Percentiles rank a stretch among this genome's conserved stretches.
Conservation (phyloP, 192 early-diverging fungal species). For the Ramicandelaber brevisporus region DNA sequence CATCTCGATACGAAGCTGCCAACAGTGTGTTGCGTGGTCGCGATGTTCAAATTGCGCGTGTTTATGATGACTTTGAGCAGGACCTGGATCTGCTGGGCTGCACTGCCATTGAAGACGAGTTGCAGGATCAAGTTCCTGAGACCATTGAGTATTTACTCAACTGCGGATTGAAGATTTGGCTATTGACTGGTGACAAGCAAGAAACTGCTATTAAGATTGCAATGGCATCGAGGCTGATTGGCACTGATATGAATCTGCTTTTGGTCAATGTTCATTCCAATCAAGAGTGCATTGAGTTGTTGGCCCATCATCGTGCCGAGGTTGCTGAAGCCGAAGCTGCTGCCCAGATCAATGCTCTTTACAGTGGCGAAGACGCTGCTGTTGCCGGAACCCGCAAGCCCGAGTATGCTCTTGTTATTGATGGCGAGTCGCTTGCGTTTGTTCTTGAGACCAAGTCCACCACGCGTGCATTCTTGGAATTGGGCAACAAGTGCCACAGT, state of each 20-base stretch:
- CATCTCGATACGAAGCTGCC: conserved; percentile 42
- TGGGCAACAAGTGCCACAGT: conserved; percentile 27
- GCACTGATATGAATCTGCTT: conserved; percentile 40
- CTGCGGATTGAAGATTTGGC: conserved; percentile 92
- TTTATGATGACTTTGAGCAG: conserved; percentile 55
- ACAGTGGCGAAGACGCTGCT: conserved; percentile 1
- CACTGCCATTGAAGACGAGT: conserved; percentile 89
- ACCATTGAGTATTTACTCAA: conserved; percentile 54
- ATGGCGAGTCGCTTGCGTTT: conserved; percentile 38
- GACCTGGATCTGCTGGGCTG: conserved; percentile 69
- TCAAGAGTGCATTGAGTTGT: too few relatives aligned
- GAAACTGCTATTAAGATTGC: conserved; percentile 99
- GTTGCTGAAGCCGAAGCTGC: too few relatives aligned
- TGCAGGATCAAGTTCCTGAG: conserved; percentile 89
- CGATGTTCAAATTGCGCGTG: conserved; percentile 36
- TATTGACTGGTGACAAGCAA: conserved; percentile 91
- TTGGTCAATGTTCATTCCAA: too few relatives aligned
- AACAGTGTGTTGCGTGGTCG: conserved; percentile 42
- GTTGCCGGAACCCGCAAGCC: conserved; percentile 6
- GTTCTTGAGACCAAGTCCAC: too few relatives aligned
- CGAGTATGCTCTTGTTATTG: conserved; percentile 53
- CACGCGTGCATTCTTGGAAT: conserved; percentile 22
- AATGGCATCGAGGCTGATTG: conserved; percentile 52
- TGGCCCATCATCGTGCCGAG: too few relatives aligned
- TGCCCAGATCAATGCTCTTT: too few relatives aligned